These are phyloP conservation scores for Neofusicoccum sp. DNA, from an alignment of 2,329 filamentous ascomycete species.

Conservation along the genomic window DNA sequence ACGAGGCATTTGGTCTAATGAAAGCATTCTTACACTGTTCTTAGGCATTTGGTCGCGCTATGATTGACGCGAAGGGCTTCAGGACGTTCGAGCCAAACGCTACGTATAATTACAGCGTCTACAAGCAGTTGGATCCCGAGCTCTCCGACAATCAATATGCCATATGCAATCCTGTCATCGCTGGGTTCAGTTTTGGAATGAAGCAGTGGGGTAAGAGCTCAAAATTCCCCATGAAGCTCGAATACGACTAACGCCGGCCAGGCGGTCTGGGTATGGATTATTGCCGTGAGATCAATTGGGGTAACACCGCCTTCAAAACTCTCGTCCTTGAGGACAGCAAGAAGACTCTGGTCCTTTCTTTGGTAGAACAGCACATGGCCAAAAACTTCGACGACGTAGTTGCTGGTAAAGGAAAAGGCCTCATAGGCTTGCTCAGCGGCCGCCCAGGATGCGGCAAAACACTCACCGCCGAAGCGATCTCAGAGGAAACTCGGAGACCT, in stretches of 20 bases:
- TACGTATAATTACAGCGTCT: background rate
- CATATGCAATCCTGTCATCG: slow-evolving; percentile 1
- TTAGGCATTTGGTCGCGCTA: slow-evolving; percentile 1
- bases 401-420: slow-evolving; percentile 54
- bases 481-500: slow-evolving; percentile 36
- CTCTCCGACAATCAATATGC: background rate
- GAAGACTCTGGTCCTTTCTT: slow-evolving; percentile 52
- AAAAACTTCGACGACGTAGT: slow-evolving; percentile 49
- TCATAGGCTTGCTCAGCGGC: slow-evolving; percentile 53
- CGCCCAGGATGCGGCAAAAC: slow-evolving; percentile 58
- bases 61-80: background rate
- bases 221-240: background rate
- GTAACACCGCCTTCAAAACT: slow-evolving; percentile 48
- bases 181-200: slow-evolving; percentile 11
- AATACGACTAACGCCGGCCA: background rate
- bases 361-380: slow-evolving; percentile 48
- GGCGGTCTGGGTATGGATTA: slow-evolving; percentile 8
- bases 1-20: background rate
- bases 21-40: background rate
- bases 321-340: slow-evolving; percentile 50
- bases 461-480: slow-evolving; percentile 34
- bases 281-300: slow-evolving; percentile 44
- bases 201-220: slow-evolving; percentile 11
- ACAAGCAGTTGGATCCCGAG: background rate
- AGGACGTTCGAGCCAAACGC: slow-evolving; percentile 4